Evolutionary conservation across 129 eudicot species (phyloP), one percentile per base, ranked within the genome.

Genomic region (Artemisia annua): DNA sequence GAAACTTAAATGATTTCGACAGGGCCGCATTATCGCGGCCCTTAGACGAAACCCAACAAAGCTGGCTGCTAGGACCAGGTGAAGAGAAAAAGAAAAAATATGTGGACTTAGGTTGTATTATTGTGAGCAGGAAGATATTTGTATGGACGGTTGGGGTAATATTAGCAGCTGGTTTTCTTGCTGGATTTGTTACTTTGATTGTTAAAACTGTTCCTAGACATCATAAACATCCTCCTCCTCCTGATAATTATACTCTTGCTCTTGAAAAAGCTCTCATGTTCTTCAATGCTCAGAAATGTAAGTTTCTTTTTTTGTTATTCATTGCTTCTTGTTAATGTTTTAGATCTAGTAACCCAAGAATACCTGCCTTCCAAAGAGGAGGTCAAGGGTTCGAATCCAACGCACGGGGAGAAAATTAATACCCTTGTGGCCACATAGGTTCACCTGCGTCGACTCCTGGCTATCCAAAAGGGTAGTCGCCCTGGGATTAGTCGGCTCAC

Each of bases 21-120:
- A 58, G 83, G 48, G 96, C 92, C 48, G 96, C 96, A 9, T 76
- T 86, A 22, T 89, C 90, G 9, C 79, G 92, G 71, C 92, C 83
- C 50, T 73, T 89, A 35, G 96, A 89, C 50, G 96, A 89, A 79
- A 89, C 90, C 13, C 92, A 87, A 73, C 96, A 89, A 77, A 89
- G 96, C 62, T 89, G 92, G 96, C 70, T 89, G 53, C 72, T 87
- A 60, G 90, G 96, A 11, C 96, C 96, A 0, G 85, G 84, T 9
- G 96, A 89, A 84, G 88, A 87, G 77, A 87, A 90, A 84, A 87
- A 90, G 87, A 90, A 87, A 84, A 90, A 81, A 74, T 89, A 89
- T 70, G 92, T 87, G 18, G 93, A 90, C 80, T 85, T 90, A 55
- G 90, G 96, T 20, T 89, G 90, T 72, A 71, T 86, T 44, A 85